phyloP scores from a whole-genome alignment of 2,329 filamentous ascomycete genomes.

The Aspergillus amoenus region DNA sequence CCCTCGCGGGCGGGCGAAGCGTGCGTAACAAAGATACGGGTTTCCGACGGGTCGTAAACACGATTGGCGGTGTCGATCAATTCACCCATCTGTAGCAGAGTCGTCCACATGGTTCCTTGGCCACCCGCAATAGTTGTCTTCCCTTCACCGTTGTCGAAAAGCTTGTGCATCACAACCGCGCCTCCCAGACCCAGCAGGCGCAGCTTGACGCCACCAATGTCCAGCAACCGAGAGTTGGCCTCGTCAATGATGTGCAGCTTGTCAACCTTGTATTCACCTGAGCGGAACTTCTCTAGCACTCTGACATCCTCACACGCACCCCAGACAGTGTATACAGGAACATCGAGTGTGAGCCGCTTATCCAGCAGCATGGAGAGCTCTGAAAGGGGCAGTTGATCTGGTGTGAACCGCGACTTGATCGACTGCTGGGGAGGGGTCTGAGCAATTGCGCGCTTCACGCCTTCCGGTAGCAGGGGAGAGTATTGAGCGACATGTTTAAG shows the following conservation, averaged over 20 bases:
- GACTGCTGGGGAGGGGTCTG: slow-evolving; percentile 63
- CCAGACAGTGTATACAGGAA: slow-evolving; percentile 98
- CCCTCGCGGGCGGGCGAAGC: slow-evolving; percentile 95
- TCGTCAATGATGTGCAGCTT: slow-evolving; percentile 99
- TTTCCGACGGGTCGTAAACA: slow-evolving; percentile 97
- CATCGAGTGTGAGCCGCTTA: slow-evolving; percentile 85
- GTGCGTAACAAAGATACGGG: slow-evolving; percentile 93
- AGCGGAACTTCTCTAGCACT: slow-evolving; percentile 94
- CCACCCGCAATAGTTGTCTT: slow-evolving; percentile 97
- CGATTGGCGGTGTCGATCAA: slow-evolving; percentile 96
- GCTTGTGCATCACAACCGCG: slow-evolving; percentile 98
- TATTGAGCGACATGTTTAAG: slow-evolving; percentile 98
- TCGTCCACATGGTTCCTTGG: slow-evolving; percentile 99
- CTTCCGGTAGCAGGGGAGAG: slow-evolving; percentile 85
- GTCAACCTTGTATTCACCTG: slow-evolving; percentile 94
- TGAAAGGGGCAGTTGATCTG: slow-evolving; percentile 83
- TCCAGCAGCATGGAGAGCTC: slow-evolving; percentile 86
- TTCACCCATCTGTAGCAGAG: slow-evolving; percentile 95
- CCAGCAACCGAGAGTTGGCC: slow-evolving; percentile 90
- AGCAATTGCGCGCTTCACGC: slow-evolving; percentile 66
- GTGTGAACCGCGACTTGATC: slow-evolving; percentile 80
- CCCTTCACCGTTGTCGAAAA: slow-evolving; percentile 97
- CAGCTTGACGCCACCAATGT: slow-evolving; percentile 93
- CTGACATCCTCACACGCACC: slow-evolving; percentile 98
- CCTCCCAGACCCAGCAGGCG: slow-evolving; percentile 90